phyloP scores from a whole-genome alignment of 805 yeast genomes.

The Dipodascopsis uninucleata region DNA sequence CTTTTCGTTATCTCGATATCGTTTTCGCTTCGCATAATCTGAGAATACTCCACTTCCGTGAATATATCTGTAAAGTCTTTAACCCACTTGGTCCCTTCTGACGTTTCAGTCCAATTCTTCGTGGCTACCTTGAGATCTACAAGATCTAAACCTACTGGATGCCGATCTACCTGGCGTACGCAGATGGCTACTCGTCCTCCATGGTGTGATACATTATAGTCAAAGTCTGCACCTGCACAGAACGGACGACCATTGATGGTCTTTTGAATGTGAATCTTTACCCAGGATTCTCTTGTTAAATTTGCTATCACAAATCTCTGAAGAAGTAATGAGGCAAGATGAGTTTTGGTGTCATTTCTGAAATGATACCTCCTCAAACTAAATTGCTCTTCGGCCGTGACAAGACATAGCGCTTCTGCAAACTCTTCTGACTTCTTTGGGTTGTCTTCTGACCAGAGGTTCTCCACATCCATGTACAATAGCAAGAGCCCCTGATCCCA shows the following conservation, averaged over 20 bases:
- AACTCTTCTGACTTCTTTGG: constrained; percentile 1
- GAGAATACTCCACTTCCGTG: constrained; percentile 8
- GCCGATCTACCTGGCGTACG: constrained; percentile 7
- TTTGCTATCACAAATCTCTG: constrained; percentile 13
- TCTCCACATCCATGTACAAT: no score
- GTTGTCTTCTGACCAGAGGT: constrained; percentile 1
- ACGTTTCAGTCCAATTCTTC: no score
- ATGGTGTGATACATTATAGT: constrained; percentile 25
- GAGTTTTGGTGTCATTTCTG: constrained; percentile 13
- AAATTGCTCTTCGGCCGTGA: constrained; percentile 14
- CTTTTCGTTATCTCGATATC: background rate
- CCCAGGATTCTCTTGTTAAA: constrained; percentile 7
- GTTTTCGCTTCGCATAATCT: background rate
- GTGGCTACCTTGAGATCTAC: constrained; percentile 13
- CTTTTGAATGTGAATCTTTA: constrained; percentile 4
- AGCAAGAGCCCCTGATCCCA: no score
- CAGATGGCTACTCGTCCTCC: constrained; percentile 18
- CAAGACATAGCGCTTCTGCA: constrained; percentile 3
- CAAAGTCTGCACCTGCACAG: constrained; percentile 4
- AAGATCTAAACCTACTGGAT: constrained; percentile 18
- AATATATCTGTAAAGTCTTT: constrained; percentile 24
- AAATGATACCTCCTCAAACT: constrained; percentile 12
- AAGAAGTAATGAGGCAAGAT: constrained; percentile 17
- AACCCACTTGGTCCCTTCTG: constrained; percentile 6
- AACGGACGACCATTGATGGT: constrained; percentile 17